Base-by-base conservation (phyloP, 805 yeast species). In the Pichia phayaonensis region DNA sequence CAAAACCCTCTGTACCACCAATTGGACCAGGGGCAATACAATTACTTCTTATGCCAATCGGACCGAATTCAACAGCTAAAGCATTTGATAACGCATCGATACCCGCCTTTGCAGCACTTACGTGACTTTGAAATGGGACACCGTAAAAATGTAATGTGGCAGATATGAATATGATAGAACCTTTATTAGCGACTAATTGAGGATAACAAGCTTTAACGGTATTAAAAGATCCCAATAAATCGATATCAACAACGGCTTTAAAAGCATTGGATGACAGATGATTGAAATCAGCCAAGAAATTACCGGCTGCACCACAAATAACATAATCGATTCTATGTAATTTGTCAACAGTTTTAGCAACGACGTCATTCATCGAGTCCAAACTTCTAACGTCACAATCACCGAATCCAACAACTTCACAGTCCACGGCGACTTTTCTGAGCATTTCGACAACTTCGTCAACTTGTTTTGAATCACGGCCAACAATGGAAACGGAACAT, bases 301-400 rank as follows among this genome's bases (percentile, higher is more conserved):
- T 92, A 10, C 98, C 97, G 3, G 97, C 97, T 2, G 98, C 97
- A 12, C 97, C 97, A 42, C 94, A 90, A 64, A 90, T 86, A 34
- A 90, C 95, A 64, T 67, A 86, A 68, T 90, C 97, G 52, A 90
- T 84, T 54, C 77, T 72, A 8, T 97, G 97, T 57, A 88, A 77
- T 60, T 76, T 72, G 11, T 68, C 62, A 23, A 90, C 87, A 0
- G 96, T 81, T 41, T 61, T 59, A 8, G 77, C 76, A 3, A 79
- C 96, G 0, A 96, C 96, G 4, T 59, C 61, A 20, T 69, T 73
- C 55, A 90, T 59, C n/a, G 79, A 72, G 2, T 77, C 61, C 39
- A 84, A 75, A 39, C 81, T 78, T 55, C 97, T 77, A 21, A 92
- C 98, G 64, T 90, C 98, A 23, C 84, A 77, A 47, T 73, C 75